These are phyloP conservation scores for Beauveria sp. DNA, from an alignment of 2,329 filamentous ascomycete genomes.

Conservation along the genomic window DNA sequence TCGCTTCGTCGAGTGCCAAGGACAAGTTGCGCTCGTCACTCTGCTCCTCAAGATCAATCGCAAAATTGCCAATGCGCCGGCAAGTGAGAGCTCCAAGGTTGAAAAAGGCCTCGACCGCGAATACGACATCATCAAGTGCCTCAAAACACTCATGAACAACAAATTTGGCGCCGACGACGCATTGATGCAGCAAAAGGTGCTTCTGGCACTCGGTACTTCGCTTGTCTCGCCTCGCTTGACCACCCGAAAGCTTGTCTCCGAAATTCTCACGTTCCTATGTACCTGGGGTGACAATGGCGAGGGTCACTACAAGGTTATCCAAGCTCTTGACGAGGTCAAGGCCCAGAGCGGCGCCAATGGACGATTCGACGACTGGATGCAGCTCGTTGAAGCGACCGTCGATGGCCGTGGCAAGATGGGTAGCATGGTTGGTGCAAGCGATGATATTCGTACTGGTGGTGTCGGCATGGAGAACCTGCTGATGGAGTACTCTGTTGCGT, in stretches of 20 bases:
- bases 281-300: constrained; percentile 80
- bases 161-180: constrained; percentile 98
- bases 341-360: constrained; percentile 83
- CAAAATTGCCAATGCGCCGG: constrained; percentile 67
- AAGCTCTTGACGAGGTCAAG: constrained; percentile 89
- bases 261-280: constrained; percentile 92
- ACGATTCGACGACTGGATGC: constrained; percentile 97
- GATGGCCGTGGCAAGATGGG: constrained; percentile 99
- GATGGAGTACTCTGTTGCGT: constrained; percentile 97
- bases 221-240: constrained; percentile 83
- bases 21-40: constrained; percentile 91
- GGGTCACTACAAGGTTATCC: constrained; percentile 87
- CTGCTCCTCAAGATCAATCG: constrained; percentile 90
- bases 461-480: constrained; percentile 98
- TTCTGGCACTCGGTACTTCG: constrained; percentile 78
- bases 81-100: constrained; percentile 46
- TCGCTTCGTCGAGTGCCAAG: constrained; percentile 93
- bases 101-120: constrained; percentile 84
- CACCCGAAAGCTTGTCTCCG: constrained; percentile 88
- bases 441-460: constrained; percentile 90
- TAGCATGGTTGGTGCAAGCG: constrained; percentile 90
- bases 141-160: constrained; percentile 98
- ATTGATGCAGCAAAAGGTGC: constrained; percentile 78
- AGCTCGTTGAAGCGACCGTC: constrained; percentile 91
- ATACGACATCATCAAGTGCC: constrained; percentile 95